Evolutionary conservation across 495 filamentous ascomycete species (phyloP), one percentile per base, ranked within the genome.

Genomic region (Penicillium pulvis): DNA sequence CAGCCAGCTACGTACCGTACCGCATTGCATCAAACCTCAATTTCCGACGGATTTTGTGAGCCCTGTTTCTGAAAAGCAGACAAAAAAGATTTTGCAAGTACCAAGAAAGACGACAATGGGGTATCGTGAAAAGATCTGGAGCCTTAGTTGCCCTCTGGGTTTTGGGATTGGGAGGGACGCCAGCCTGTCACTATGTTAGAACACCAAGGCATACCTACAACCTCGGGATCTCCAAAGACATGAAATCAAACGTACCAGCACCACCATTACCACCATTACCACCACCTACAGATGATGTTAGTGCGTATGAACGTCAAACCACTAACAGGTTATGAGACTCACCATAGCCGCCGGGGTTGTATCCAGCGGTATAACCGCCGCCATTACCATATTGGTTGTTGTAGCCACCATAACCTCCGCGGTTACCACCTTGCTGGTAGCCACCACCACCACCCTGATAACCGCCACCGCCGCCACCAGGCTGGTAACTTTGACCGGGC

Each of bases 231-330:
- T 4, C 10, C 33, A 36, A 36, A 12, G 33, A 12, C 33, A 2
- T 33, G 2, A 6, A n/a, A 31, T 6, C n/a, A 48, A 45, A 46
- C 70, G 66, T 63, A 78, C 77, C 71, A 57, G 70, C 72, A 43
- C 69, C 65, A 35, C 71, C 70, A 28, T 69, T 70, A 59, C 66
- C 65, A 26, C 70, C 72, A 39, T 60, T 51, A 55, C 71, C 70
- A 31, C 71, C 68, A 9, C 68, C 64, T 69, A n/a, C 23, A 23
- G 7, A 19, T n/a, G 6, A 46, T 33, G 14, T 51, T 33, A 57
- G 20, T 44, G 6, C 2, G 1, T 30, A 28, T 28, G 28, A 28
- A 28, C 4, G 28, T 28, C 28, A 28, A 28, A 28, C 4, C 4
- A 5, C 4, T 0, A 28, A 28, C 10, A 11, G 19, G 14, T 12